phyloP scores from a whole-genome alignment of 2,329 filamentous ascomycete species.

The Colletotrichum tamarilloi region DNA sequence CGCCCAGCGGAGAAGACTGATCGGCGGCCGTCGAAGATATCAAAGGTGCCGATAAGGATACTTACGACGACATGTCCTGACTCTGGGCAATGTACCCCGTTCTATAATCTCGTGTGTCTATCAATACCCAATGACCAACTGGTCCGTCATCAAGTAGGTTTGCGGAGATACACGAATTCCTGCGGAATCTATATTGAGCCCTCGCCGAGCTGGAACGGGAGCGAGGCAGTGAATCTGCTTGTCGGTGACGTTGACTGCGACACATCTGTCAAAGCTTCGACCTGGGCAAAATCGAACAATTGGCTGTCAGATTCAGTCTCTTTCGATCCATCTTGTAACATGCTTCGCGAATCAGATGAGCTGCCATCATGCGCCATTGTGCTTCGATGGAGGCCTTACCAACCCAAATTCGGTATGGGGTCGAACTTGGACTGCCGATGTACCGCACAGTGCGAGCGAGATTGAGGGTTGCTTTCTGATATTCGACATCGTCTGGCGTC shows the following conservation, averaged over 20 bases:
- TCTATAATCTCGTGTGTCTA: not conserved
- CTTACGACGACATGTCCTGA: not conserved
- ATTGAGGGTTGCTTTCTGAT: not conserved
- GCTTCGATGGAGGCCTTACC: not conserved
- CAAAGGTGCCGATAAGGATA: not conserved
- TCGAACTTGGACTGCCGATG: conserved; percentile 9
- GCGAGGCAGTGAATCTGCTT: not conserved
- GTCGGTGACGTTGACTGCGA: conserved; percentile 2
- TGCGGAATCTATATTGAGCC: not conserved
- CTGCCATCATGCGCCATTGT: conserved; percentile 7
- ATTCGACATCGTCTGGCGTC: not conserved
- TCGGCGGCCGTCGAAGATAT: not conserved
- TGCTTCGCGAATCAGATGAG: not conserved
- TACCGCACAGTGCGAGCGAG: conserved; percentile 9
- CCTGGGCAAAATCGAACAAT: not conserved
- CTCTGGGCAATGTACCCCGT: not conserved
- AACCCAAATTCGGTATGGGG: not conserved
- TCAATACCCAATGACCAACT: conserved; percentile 2
- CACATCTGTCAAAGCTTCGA: conserved; percentile 4
- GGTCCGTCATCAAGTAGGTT: conserved; percentile 19
- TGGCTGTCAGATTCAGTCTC: not conserved
- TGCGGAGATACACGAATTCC: not conserved
- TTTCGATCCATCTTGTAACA: not conserved
- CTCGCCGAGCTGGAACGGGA: not conserved
- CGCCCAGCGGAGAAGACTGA: not conserved